Conservation (phyloP, 306 rosid species). For the Malus domestica region DNA sequence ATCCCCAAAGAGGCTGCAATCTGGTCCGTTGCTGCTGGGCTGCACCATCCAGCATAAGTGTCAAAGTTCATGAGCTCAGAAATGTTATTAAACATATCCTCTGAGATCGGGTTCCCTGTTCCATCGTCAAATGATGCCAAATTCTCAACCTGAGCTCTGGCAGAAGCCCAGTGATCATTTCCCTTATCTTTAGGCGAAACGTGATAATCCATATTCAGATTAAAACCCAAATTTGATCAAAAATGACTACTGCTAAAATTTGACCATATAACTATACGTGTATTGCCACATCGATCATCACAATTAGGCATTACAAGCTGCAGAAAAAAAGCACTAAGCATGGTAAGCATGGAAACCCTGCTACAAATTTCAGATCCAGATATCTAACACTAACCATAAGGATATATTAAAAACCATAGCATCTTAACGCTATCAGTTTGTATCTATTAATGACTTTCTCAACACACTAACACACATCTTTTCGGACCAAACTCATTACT, state of each 20-base stretch:
- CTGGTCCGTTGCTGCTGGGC: constrained; percentile 43
- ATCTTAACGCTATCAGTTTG: too few relatives aligned
- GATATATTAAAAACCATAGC: too few relatives aligned
- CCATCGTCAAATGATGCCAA: constrained; percentile 31
- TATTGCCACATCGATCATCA: background rate
- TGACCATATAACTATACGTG: constrained; percentile 4
- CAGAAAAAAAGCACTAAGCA: background rate
- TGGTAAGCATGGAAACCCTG: too few relatives aligned
- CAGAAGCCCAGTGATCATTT: constrained; percentile 36
- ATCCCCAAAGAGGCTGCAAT: constrained; percentile 29
- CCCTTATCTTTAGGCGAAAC: constrained; percentile 33
- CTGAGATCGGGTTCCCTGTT: constrained; percentile 31
- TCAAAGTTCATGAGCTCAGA: constrained; percentile 62
- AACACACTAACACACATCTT: too few relatives aligned
- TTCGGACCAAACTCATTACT: too few relatives aligned
- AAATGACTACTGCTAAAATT: constrained; percentile 12
- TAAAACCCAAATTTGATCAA: constrained; percentile 7
- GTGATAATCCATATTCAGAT: constrained; percentile 46
- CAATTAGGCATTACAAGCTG: too few relatives aligned
- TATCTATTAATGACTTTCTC: too few relatives aligned
- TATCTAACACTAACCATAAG: too few relatives aligned
- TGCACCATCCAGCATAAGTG: constrained; percentile 52
- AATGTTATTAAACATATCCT: constrained; percentile 43
- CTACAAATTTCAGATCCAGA: too few relatives aligned
- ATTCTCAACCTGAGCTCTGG: constrained; percentile 39